Evolutionary conservation across 805 yeast genomes (phyloP), one percentile per base, ranked within the genome.

Genomic region (Barnettozyma sucrosica): DNA sequence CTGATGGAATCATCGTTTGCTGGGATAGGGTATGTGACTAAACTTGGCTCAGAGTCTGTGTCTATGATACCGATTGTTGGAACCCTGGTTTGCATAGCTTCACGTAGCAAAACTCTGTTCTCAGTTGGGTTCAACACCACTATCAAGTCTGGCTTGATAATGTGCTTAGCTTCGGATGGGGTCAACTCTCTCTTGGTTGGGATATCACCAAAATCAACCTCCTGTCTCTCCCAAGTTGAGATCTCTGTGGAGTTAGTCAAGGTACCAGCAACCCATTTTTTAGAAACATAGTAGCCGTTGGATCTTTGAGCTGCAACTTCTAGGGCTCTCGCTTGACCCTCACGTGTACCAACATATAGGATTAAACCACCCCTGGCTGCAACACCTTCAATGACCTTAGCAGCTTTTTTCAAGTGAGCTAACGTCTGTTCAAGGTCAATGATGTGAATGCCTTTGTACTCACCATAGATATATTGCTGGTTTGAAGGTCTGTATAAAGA

Each of bases 41-140:
- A 69, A 14, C 86, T 78, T 8, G 97, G 95, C 63, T 93, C 97
- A 64, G 85, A 81, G 66, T 93, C 92, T 20, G 98, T 90, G 68
- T 93, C 99, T 52, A 93, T 81, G 49, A 93, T 77, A 25, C 97
- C 98, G 57, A 93, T 81, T 0, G 97, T 89, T 49, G 99, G 99
- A 28, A 93, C 79, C 64, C 95, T 78, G 50, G 83, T 74, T 60
- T 80, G 80, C 56, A 80, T 77, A 52, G 97, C 93, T 68, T 93
- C 99, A 44, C 74, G 74, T 44, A 93, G 69, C 44, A 90, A 83
- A 57, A 81, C 83, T 58, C 87, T 74, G 71, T 88, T 87, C 62
- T 89, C 96, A 26, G 81, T 79, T 18, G 97, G 97, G 66, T 92
- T 92, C 66, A 93, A 72, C 45, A 90, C 67, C 24, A 93, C 85